Conservation (phyloP, 73 alveolate species). For the Paramecium pentaurelia region DNA sequence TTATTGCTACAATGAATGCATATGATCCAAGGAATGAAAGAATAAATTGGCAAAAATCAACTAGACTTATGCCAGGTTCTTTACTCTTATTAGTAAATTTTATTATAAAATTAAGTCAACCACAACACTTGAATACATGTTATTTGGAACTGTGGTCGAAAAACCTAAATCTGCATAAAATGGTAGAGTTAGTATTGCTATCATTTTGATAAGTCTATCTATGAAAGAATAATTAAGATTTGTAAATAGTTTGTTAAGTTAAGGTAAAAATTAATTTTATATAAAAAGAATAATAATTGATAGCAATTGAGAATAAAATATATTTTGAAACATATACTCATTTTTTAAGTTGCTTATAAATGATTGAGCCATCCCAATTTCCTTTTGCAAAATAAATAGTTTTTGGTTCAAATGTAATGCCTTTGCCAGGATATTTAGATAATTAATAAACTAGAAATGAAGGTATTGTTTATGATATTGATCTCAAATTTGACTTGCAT, state of each 20-base stretch:
- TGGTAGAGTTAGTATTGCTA: not conserved
- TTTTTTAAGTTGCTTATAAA: not conserved
- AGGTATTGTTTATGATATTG: not conserved
- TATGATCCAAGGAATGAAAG: not conserved
- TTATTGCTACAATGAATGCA: not conserved
- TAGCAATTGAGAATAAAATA: not conserved
- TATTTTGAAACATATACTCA: slow-evolving; percentile 8
- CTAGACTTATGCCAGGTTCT: not conserved
- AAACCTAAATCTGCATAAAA: not conserved
- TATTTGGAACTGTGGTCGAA: not conserved
- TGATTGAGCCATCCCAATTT: not conserved
- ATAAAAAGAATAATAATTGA: not conserved
- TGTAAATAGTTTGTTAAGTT: not conserved
- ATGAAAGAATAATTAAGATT: not conserved
- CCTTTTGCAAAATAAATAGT: not conserved
- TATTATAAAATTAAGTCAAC: not conserved
- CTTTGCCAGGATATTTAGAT: not conserved
- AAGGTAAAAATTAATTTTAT: not conserved
- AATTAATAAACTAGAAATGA: not conserved
- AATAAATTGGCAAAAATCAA: not conserved
- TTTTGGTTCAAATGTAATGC: not conserved
- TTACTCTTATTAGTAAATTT: not conserved
- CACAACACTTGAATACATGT: not conserved
- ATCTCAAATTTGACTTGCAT: not conserved
- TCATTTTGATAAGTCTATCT: not conserved